Conservation (phyloP, 2,329 filamentous ascomycete species). For the Fusarium paranaense region DNA sequence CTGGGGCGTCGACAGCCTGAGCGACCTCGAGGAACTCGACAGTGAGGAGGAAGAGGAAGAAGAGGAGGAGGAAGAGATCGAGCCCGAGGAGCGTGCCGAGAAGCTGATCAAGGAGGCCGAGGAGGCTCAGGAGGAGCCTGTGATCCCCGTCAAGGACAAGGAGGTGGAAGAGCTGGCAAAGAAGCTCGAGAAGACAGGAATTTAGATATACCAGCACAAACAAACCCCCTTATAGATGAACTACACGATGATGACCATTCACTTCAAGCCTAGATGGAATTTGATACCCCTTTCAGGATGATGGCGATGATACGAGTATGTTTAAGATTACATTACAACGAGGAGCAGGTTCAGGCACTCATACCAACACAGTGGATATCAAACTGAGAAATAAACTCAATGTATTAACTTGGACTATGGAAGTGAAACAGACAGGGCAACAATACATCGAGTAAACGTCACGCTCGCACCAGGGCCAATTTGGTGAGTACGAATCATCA, state of each 20-base stretch:
- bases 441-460: neutral
- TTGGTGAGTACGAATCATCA: conserved; percentile 1
- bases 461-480: neutral
- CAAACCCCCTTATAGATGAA: conserved; percentile 39
- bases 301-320: conserved; percentile 9
- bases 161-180: conserved; percentile 85
- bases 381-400: neutral
- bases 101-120: conserved; percentile 77
- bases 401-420: neutral
- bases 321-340: neutral
- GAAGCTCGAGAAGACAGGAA: conserved; percentile 77
- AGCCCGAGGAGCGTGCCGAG: conserved; percentile 74
- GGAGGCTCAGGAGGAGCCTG: conserved; percentile 78
- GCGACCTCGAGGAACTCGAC: conserved; percentile 84
- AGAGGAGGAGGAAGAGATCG: conserved; percentile 72
- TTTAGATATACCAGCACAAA: conserved; percentile 51
- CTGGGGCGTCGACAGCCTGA: conserved; percentile 88
- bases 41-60: conserved; percentile 76
- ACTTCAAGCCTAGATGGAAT: conserved; percentile 41
- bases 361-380: neutral
- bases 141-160: conserved; percentile 76
- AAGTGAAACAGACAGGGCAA: neutral
- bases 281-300: conserved; percentile 46
- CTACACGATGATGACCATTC: conserved; percentile 42
- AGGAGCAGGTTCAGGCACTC: neutral